These are phyloP conservation scores for Venturia pyrina DNA, from an alignment of 2,329 filamentous ascomycete species.

Conservation along the genomic window DNA sequence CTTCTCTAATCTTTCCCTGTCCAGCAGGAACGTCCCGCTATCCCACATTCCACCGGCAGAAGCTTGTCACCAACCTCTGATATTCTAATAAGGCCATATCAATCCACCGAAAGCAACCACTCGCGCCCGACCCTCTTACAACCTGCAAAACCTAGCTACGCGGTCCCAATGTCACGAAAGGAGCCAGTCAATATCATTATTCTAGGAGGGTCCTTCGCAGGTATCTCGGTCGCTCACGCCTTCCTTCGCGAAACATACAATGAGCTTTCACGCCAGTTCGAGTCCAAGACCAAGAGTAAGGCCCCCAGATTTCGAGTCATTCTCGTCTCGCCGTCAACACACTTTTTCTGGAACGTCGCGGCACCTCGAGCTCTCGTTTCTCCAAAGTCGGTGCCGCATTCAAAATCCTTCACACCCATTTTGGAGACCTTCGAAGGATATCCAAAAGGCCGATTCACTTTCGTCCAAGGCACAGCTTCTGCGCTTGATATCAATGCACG, in stretches of 20 bases:
- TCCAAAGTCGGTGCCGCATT: constrained; percentile 22
- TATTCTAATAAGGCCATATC: background rate
- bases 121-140: background rate
- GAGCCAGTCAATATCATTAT: constrained; percentile 28
- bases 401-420: constrained; percentile 27
- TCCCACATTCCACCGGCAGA: background rate
- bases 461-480: constrained; percentile 26
- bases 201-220: constrained; percentile 29
- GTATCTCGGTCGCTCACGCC: constrained; percentile 28
- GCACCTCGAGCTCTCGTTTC: constrained; percentile 28
- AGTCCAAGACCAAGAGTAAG: constrained; percentile 16
- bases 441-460: constrained; percentile 23
- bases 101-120: background rate
- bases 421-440: constrained; percentile 25
- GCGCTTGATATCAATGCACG: constrained; percentile 20
- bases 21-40: background rate
- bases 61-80: background rate
- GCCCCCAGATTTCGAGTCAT: constrained; percentile 24
- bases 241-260: constrained; percentile 25
- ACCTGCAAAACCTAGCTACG: background rate
- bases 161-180: background rate
- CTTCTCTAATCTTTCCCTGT: background rate
- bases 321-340: constrained; percentile 24
- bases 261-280: constrained; percentile 15
- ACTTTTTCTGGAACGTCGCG: constrained; percentile 30